A percentile compares a stretch with the other conserved stretches of the same genome.
These are phyloP conservation scores for Leishmania tarentolae DNA, from an alignment of 208 protist species.

Conservation along the genomic window DNA sequence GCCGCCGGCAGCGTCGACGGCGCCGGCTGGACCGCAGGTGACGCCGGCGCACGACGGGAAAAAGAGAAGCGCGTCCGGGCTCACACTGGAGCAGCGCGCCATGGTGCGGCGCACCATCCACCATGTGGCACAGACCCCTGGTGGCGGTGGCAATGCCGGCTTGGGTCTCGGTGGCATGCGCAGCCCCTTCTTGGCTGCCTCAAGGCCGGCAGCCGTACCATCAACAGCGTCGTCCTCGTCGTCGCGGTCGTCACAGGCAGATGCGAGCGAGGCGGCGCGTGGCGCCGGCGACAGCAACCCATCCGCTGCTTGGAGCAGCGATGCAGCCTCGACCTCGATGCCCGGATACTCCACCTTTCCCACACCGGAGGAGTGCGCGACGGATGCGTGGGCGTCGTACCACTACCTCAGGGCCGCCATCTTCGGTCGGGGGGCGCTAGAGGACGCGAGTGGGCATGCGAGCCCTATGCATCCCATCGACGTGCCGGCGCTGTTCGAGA, in stretches of 20 bases:
- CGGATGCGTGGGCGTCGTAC: conserved; percentile 21
- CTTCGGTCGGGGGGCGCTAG: conserved; percentile 21
- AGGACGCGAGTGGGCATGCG: conserved; percentile 8
- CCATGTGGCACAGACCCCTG: conserved; percentile 12
- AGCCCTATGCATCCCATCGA: conserved; percentile 12
- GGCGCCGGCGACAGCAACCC: neutral
- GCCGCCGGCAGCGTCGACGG: conserved; percentile 6
- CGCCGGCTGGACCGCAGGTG: conserved; percentile 16
- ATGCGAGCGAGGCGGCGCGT: neutral
- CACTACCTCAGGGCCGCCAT: conserved; percentile 40
- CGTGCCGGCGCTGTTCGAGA: conserved; percentile 29
- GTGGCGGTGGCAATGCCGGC: conserved; percentile 15
- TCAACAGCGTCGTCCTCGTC: neutral
- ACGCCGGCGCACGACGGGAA: neutral
- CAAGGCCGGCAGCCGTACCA: neutral
- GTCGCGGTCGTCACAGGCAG: neutral
- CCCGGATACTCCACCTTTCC: conserved; percentile 43
- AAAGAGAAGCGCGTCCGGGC: neutral
- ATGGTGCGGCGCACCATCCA: conserved; percentile 20
- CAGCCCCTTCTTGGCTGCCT: conserved; percentile 6
- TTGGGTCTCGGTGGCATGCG: conserved; percentile 10
- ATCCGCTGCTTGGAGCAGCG: neutral
- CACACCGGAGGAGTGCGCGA: conserved; percentile 36
- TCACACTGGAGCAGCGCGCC: conserved; percentile 30
- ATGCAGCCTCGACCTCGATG: neutral